A percentile compares a stretch with the other conserved stretches of the same genome.
phyloP scores from a whole-genome alignment of 2,329 filamentous ascomycete genomes.

The Gnomoniopsis sp. region DNA sequence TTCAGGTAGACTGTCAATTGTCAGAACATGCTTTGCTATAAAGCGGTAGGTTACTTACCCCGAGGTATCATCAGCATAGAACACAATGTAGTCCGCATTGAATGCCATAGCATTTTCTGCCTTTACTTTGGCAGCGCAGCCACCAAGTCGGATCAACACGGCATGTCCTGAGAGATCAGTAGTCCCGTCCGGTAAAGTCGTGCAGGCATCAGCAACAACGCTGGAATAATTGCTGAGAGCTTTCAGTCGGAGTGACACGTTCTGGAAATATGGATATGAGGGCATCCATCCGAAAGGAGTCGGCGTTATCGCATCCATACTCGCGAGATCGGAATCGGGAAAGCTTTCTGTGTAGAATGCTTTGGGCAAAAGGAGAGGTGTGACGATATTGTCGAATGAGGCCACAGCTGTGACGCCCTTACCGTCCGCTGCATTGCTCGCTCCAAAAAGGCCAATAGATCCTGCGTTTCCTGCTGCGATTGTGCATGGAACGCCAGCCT shows the following conservation, averaged over 20 bases:
- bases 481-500: slow-evolving; percentile 26
- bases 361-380: slow-evolving; percentile 18
- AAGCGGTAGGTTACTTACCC: neutral
- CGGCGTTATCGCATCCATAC: neutral
- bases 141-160: slow-evolving; percentile 36
- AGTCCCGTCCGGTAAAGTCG: slow-evolving; percentile 33
- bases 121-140: slow-evolving; percentile 26
- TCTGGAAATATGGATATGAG: slow-evolving; percentile 15
- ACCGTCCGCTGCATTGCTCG: slow-evolving; percentile 24
- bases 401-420: slow-evolving; percentile 24
- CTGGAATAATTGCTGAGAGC: slow-evolving; percentile 29
- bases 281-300: slow-evolving; percentile 17
- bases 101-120: slow-evolving; percentile 36
- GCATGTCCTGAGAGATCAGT: slow-evolving; percentile 37
- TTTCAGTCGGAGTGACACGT: slow-evolving; percentile 23
- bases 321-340: neutral
- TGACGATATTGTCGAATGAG: slow-evolving; percentile 22
- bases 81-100: slow-evolving; percentile 29
- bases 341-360: slow-evolving; percentile 17
- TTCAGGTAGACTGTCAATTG: neutral
- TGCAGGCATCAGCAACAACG: slow-evolving; percentile 32
- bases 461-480: slow-evolving; percentile 27
- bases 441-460: slow-evolving; percentile 21
- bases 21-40: neutral
- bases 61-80: slow-evolving; percentile 11